phyloP scores from a whole-genome alignment of 2,329 filamentous ascomycete species.

The Penicillium frequentans region DNA sequence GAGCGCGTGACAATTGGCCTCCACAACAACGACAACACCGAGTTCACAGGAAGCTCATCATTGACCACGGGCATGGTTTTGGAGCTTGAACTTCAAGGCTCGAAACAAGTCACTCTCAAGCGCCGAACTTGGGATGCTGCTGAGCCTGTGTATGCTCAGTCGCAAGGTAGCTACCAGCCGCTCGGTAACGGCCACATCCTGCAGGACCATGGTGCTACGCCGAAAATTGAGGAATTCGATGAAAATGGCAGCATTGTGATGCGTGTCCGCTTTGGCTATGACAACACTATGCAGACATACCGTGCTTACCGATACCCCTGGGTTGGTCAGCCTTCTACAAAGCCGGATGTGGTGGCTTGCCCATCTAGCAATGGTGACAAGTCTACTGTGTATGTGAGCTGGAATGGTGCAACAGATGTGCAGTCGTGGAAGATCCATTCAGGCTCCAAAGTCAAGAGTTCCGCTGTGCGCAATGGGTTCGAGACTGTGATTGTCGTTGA shows the following conservation, averaged over 20 bases:
- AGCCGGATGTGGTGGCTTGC: slow-evolving; percentile 20
- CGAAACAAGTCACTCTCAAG: slow-evolving; percentile 15
- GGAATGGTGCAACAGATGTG: slow-evolving; percentile 40
- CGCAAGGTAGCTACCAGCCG: slow-evolving; percentile 27
- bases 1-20: slow-evolving; percentile 28
- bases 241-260: slow-evolving; percentile 29
- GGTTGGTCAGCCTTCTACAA: slow-evolving; percentile 17
- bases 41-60: slow-evolving; percentile 29
- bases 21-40: slow-evolving; percentile 31
- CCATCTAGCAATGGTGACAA: slow-evolving; percentile 1
- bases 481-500: slow-evolving; percentile 13
- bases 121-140: slow-evolving; percentile 20
- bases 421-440: slow-evolving; percentile 19
- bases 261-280: slow-evolving; percentile 30
- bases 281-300: slow-evolving; percentile 29
- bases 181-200: slow-evolving; percentile 26
- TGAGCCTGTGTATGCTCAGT: slow-evolving; percentile 22
- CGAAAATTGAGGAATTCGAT: slow-evolving; percentile 33
- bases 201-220: slow-evolving; percentile 32
- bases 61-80: slow-evolving; percentile 25
- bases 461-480: slow-evolving; percentile 13
- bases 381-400: slow-evolving; percentile 37
- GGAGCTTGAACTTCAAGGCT: slow-evolving; percentile 19
- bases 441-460: slow-evolving; percentile 4
- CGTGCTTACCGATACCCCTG: slow-evolving; percentile 27